Evolutionary conservation across 1,284 basidiomycete species (phyloP).

Genomic region (Fomitopsis schrenkii): DNA sequence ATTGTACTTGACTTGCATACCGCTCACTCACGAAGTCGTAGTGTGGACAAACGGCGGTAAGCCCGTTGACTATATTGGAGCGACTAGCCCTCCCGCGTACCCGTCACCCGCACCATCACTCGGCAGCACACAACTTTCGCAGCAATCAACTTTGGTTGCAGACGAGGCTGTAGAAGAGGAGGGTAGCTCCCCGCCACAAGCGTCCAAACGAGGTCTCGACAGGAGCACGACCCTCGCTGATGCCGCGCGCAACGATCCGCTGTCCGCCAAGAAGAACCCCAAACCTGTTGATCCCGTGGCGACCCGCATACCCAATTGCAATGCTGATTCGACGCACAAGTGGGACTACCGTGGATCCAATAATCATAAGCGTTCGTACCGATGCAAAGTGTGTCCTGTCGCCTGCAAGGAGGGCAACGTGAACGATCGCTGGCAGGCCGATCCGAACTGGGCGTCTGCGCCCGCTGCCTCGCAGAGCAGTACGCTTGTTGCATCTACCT

Average conservation of each 20-base stretch:
- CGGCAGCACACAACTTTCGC: background rate
- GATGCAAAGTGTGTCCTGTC: background rate
- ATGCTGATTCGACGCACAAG: background rate
- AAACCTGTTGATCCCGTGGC: background rate
- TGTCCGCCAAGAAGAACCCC: background rate
- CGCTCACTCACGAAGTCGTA: background rate
- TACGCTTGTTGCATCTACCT: background rate
- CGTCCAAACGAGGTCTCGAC: background rate
- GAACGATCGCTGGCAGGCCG: background rate
- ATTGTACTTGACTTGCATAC: background rate
- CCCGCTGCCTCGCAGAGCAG: background rate
- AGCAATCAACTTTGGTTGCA: constrained; percentile 1
- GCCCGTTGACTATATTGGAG: constrained; percentile 16
- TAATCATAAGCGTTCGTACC: background rate
- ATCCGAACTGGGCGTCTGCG: background rate
- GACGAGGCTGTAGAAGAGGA: constrained; percentile 8
- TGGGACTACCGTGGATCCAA: background rate
- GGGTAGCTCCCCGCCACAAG: too few relatives aligned
- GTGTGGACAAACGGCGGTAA: constrained; percentile 14
- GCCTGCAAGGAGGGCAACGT: background rate
- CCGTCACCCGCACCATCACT: background rate
- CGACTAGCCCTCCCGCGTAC: background rate
- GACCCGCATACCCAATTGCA: background rate
- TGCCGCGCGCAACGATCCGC: background rate
- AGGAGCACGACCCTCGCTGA: background rate